Conservation (phyloP, 2,329 filamentous ascomycete genomes). For the Aspergillus chevalieri region DNA sequence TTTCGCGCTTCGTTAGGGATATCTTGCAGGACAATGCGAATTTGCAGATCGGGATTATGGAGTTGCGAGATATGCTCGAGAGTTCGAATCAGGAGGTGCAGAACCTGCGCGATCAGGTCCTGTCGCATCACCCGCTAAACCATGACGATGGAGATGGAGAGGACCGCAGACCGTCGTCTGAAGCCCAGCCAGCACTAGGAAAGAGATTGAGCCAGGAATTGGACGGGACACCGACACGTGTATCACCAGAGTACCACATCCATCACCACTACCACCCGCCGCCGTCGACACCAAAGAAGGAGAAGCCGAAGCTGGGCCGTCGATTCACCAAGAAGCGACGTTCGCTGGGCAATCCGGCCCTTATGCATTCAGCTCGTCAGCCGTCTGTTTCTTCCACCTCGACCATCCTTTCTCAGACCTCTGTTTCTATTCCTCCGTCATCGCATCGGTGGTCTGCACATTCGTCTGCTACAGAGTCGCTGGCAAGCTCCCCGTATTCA, state of each 20-base stretch:
- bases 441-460: constrained; percentile 30
- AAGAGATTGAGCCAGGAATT: constrained; percentile 64
- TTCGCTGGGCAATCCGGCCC: constrained; percentile 54
- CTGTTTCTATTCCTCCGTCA: constrained; percentile 50
- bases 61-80: constrained; percentile 82
- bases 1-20: constrained; percentile 95
- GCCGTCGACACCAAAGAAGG: constrained; percentile 46
- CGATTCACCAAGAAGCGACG: constrained; percentile 65
- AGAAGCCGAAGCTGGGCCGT: constrained; percentile 47
- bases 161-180: constrained; percentile 29
- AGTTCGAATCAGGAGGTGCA: constrained; percentile 94
- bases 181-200: constrained; percentile 33
- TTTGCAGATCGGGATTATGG: constrained; percentile 82
- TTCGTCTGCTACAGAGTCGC: constrained; percentile 52
- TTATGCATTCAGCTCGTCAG: constrained; percentile 29
- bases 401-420: constrained; percentile 58
- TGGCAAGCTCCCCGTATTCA: constrained; percentile 75
- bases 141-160: constrained; percentile 18
- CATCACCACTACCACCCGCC: constrained; percentile 88
- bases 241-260: constrained; percentile 76
- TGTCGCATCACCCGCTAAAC: constrained; percentile 66
- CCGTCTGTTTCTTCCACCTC: constrained; percentile 44
- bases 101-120: constrained; percentile 71
- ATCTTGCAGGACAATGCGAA: constrained; percentile 93
- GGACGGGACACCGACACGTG: constrained; percentile 35